These are phyloP conservation scores for Crassisporium funariophilum DNA, from an alignment of 768 basidiomycete species.

Conservation along the genomic window DNA sequence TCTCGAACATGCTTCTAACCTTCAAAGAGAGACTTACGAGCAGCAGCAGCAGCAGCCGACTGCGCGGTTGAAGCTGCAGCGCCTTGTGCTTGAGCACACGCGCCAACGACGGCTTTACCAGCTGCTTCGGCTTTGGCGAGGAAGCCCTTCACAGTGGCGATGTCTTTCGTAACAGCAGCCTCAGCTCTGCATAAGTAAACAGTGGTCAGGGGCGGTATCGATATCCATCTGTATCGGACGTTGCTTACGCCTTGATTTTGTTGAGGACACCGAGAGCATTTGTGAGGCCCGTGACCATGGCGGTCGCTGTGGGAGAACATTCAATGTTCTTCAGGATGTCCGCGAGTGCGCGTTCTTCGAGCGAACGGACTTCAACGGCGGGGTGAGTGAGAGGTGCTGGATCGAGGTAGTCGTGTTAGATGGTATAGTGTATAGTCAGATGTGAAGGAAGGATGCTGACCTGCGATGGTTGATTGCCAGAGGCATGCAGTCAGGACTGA, in stretches of 20 bases:
- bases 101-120: constrained; percentile 24
- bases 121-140: constrained; percentile 22
- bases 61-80: constrained; percentile 1
- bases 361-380: constrained; percentile 11
- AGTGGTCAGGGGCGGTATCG: not conserved
- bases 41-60: constrained; percentile 10
- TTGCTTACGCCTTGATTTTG: constrained; percentile 23
- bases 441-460: constrained; percentile 6
- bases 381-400: constrained; percentile 14
- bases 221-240: too few species aligned
- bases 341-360: constrained; percentile 18
- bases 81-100: constrained; percentile 19
- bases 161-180: constrained; percentile 18
- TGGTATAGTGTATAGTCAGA: not conserved
- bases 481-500: constrained; percentile 16
- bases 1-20: too few species aligned
- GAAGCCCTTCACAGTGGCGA: constrained; percentile 21
- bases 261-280: constrained; percentile 21
- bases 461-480: constrained; percentile 21
- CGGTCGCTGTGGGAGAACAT: constrained; percentile 21
- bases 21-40: too few species aligned
- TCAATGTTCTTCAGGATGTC: constrained; percentile 26
- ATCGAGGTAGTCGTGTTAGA: not conserved
- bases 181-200: constrained; percentile 14
- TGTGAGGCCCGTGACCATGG: constrained; percentile 21